These are phyloP conservation scores for Boehmeria nivea DNA, from an alignment of 306 rosid genomes.

Conservation along the genomic window DNA sequence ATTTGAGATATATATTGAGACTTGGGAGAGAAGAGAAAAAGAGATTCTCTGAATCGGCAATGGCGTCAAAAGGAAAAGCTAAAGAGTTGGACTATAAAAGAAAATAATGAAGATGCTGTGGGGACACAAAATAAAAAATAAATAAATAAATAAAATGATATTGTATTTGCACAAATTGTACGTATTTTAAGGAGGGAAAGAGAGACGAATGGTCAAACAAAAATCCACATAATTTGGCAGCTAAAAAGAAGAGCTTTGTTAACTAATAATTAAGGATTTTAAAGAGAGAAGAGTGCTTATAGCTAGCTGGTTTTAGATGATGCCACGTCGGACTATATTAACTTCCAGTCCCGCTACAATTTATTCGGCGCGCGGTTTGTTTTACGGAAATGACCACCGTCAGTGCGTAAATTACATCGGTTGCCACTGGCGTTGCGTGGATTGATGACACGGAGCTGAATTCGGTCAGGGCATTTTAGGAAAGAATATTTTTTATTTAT, in stretches of 20 bases:
- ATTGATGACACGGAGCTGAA: too few relatives aligned
- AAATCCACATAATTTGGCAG: slow-evolving; percentile 26
- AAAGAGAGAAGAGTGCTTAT: not conserved
- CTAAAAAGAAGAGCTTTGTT: not conserved
- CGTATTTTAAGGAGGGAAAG: slow-evolving; percentile 3
- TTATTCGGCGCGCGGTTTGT: too few relatives aligned
- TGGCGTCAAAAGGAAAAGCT: not conserved
- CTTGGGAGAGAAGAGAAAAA: not conserved
- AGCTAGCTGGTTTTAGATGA: not conserved
- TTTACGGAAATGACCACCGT: not conserved
- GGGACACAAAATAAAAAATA: not conserved
- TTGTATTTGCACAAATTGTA: not conserved
- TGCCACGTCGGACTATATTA: slow-evolving; percentile 26
- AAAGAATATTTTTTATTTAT: too few relatives aligned
- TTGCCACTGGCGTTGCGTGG: too few relatives aligned
- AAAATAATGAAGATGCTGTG: not conserved
- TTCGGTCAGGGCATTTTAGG: too few relatives aligned
- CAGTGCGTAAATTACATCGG: too few relatives aligned
- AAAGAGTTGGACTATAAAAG: not conserved
- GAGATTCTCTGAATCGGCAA: not conserved
- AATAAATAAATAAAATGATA: not conserved
- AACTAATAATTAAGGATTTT: not conserved
- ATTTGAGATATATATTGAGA: slow-evolving; percentile 1
- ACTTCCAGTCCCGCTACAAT: slow-evolving; percentile 14
- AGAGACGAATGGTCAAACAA: slow-evolving; percentile 16